Conservation (phyloP, 139 green algal genomes). For the Mesostigma viride region DNA sequence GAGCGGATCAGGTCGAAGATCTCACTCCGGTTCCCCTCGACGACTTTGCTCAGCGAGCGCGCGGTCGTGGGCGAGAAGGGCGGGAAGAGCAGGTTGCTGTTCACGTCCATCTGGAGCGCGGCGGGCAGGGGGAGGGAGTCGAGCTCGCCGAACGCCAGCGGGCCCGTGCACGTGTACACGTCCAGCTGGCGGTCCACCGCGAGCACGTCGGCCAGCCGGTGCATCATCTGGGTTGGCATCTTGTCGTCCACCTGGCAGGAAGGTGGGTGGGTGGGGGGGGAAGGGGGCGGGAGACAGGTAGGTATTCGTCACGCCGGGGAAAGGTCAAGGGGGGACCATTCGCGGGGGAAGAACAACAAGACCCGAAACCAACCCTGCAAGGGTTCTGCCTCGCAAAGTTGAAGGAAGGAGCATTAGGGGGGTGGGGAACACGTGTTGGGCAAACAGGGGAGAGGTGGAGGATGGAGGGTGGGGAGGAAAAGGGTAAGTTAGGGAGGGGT, state of each 20-base stretch:
- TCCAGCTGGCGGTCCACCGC: constrained; percentile 18
- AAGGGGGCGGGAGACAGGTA: neutral
- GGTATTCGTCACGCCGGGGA: neutral
- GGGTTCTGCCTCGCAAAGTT: no score
- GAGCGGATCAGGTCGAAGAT: constrained; percentile 40
- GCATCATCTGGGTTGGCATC: constrained; percentile 31
- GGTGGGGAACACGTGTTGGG: no score
- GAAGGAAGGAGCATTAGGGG: no score
- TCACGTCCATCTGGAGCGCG: constrained; percentile 11
- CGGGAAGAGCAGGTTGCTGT: constrained; percentile 13
- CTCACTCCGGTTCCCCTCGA: neutral
- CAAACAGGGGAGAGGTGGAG: no score
- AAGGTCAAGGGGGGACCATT: neutral
- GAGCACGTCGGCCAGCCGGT: constrained; percentile 29
- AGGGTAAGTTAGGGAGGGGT: no score
- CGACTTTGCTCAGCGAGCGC: constrained; percentile 6
- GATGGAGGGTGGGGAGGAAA: no score
- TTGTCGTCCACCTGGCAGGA: constrained; percentile 35
- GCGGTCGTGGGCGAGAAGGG: constrained; percentile 26
- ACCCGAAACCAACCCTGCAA: no score
- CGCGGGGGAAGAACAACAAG: no score
- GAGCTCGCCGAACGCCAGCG: constrained; percentile 33
- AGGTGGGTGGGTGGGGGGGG: no score
- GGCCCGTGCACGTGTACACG: constrained; percentile 28
- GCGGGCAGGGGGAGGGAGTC: constrained; percentile 24